Evolutionary conservation across 139 green algal genomes (phyloP), one percentile per base, ranked within the genome.

Genomic region (Haematococcus lacustris): DNA sequence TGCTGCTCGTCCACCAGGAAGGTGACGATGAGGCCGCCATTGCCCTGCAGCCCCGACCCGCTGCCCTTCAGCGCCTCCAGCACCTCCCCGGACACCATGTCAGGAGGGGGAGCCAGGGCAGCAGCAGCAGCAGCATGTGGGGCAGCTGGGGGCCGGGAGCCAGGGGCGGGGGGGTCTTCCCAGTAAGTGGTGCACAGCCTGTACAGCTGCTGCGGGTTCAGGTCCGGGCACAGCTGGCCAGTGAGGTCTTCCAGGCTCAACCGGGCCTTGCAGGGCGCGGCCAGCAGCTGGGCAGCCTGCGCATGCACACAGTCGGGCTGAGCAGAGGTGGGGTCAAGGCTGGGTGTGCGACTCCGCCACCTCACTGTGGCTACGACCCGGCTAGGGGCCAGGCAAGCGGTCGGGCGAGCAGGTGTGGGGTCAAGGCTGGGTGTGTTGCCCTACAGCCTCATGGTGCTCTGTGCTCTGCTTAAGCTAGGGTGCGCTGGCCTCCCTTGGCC

Each of bases 121-220:
- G 23, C 59, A 39, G 59, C 59, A 66, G 53, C 53, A n/a, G 53
- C 53, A 63, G 53, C 53, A 63, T 17, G 21, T 35, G 53, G 3
- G 7, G 61, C 61, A 50, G 61, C 9, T 30, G 7, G 17, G 40
- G 40, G 66, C 66, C 40, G 7, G 38, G 53, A 39, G 28, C 28
- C 67, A n/a, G n/a, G n/a, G n/a, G n/a, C n/a, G n/a, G n/a, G n/a
- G 9, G 47, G 33, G 69, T 85, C 76, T 53, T 85, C 76, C 73
- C 73, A 80, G 80, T 70, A 85, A 37, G 76, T 85, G 38, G 80
- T 85, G 65, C 63, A 69, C 61, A 85, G 70, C 35, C 80, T 73
- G 74, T 84, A 85, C 2, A 64, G 43, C 67, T 72, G 80, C 65
- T 82, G 80, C 37, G 70, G 6, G 65, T 70, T 80, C 53, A 85